phyloP scores from a whole-genome alignment of 2,329 filamentous ascomycete genomes.

The Leptographium lundbergii region DNA sequence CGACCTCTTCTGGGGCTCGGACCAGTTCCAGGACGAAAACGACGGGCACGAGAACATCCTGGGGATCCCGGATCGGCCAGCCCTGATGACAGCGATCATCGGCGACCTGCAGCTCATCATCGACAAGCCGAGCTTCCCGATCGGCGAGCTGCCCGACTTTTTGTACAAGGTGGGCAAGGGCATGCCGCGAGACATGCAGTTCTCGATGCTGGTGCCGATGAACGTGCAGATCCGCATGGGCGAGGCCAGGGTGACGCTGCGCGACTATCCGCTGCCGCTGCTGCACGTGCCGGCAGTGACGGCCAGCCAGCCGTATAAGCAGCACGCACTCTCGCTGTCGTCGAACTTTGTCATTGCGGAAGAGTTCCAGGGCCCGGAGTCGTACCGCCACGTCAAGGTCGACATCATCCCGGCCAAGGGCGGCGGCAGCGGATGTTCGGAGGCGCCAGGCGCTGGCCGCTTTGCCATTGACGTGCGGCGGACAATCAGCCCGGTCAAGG shows the following conservation, averaged over 20 bases:
- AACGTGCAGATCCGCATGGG: conserved; percentile 81
- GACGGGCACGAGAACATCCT: conserved; percentile 78
- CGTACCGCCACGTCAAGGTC: conserved; percentile 67
- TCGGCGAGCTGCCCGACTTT: conserved; percentile 71
- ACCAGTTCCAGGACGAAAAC: conserved; percentile 67
- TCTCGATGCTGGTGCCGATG: conserved; percentile 81
- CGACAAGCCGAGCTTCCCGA: conserved; percentile 86
- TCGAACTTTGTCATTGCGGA: conserved; percentile 94
- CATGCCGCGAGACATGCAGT: conserved; percentile 84
- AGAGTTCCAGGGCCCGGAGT: conserved; percentile 72
- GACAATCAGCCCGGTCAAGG: conserved; percentile 90
- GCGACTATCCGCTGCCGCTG: conserved; percentile 88
- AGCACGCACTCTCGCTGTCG: conserved; percentile 71
- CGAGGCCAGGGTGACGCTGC: conserved; percentile 71
- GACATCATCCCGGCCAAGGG: conserved; percentile 66
- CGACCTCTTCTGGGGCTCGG: conserved; percentile 67
- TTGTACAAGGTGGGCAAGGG: conserved; percentile 89
- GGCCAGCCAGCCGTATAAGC: conserved; percentile 61
- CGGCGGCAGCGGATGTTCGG: conserved; percentile 32
- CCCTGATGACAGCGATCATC: conserved; percentile 67
- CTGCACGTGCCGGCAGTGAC: conserved; percentile 80
- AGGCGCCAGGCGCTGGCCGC: conserved; percentile 28
- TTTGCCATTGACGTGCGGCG: conserved; percentile 80
- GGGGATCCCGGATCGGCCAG: conserved; percentile 72
- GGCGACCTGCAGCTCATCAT: conserved; percentile 75